phyloP scores from a whole-genome alignment of 139 green algal genomes.

The Ostreobium quekettii region DNA sequence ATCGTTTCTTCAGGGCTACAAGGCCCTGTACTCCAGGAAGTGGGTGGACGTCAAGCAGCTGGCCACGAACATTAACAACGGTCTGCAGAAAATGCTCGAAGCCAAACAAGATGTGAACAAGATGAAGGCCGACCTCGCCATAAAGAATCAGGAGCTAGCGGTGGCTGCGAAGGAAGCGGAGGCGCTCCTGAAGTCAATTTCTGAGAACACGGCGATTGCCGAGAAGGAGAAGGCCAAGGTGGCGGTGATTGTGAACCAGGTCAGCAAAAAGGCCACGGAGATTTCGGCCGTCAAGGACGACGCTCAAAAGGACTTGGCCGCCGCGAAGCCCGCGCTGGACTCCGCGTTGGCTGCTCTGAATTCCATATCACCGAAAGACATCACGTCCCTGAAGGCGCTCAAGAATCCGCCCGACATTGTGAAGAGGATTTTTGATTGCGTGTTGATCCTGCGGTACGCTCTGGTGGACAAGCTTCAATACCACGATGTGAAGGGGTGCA shows the following conservation, averaged over 20 bases:
- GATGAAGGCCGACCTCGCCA: constrained; percentile 82
- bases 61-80: constrained; percentile 33
- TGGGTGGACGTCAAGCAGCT: constrained; percentile 47
- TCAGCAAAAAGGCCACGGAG: constrained; percentile 50
- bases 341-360: constrained; percentile 77
- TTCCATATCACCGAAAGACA: constrained; percentile 86
- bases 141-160: constrained; percentile 85
- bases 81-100: constrained; percentile 87
- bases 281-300: constrained; percentile 70
- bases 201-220: constrained; percentile 73
- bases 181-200: constrained; percentile 82
- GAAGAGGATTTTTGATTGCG: constrained; percentile 93
- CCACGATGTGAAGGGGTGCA: constrained; percentile 71
- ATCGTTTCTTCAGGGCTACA: constrained; percentile 82
- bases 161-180: constrained; percentile 70
- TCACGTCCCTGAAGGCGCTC: constrained; percentile 78
- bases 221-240: constrained; percentile 88
- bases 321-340: constrained; percentile 86
- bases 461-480: constrained; percentile 56
- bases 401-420: constrained; percentile 92
- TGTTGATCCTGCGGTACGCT: constrained; percentile 71
- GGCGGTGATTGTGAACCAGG: constrained; percentile 71
- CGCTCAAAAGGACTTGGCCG: constrained; percentile 77
- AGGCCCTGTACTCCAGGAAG: constrained; percentile 80
- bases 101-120: constrained; percentile 84